Base-by-base conservation (phyloP, 805 yeast species). In the Debaryomyces prosopidis region DNA sequence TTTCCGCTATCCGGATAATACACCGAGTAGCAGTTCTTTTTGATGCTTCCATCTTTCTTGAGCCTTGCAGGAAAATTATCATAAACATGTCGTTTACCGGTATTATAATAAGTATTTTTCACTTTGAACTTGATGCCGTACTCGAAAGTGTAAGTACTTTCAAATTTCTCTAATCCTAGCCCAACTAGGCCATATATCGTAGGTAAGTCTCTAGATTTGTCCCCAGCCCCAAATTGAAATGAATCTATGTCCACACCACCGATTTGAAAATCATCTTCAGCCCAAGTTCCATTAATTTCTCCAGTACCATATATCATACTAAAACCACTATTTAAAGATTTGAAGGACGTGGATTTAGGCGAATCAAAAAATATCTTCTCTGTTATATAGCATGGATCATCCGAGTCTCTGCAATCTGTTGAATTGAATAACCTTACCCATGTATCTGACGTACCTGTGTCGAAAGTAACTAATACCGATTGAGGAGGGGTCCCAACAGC, bases 361-460 rank as follows among this genome's bases (percentile, higher is more conserved):
- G 16, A 16, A 14, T 33, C 19, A 27, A 40, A 34, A 14, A 23
- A 40, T 14, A 31, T 19, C 12, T 34, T 14, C 10, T 32, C 38
- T 2, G 32, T 27, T 17, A 23, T 17, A n/a, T 7, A 20, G 20
- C 41, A 38, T 38, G 32, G 17, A 8, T 30, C 33, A 11, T 26
- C 20, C 19, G 44, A 32, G 5, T 9, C 10, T 20, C 31, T 18
- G 15, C 44, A 40, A 15, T 34, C 44, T 9, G 18, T 33, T 11
- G 44, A 40, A 26, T 32, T 16, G 19, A 40, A 16, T 19, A 39
- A 31, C 30, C 36, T 41, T 12, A 43, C 34, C 50, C 50, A 44
- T 16, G 42, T 14, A 36, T 47, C 50, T 28, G 46, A 42, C 6
- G 50, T 35, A 12, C 50, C 50, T 4, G 50, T 40, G 20, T 47